phyloP scores from a whole-genome alignment of 1,284 basidiomycete genomes.

The Xanthoconium separans region DNA sequence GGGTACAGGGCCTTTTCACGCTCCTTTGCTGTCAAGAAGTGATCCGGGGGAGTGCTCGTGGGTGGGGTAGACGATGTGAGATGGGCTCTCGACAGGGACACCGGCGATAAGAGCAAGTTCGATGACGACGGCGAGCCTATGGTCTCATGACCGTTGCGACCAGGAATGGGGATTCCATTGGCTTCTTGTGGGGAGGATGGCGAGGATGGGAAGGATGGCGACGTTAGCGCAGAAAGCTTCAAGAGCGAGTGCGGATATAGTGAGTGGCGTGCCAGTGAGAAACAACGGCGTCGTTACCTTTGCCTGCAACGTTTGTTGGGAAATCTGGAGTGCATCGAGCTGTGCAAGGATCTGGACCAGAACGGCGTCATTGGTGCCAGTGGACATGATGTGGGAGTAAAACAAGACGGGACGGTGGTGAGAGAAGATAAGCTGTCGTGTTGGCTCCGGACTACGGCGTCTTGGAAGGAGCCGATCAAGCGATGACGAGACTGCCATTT shows the following conservation, averaged over 20 bases:
- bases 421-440: conserved; percentile 5
- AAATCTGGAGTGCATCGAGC: conserved; percentile 65
- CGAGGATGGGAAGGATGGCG: conserved; percentile 26
- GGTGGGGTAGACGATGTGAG: conserved; percentile 33
- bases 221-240: conserved; percentile 40
- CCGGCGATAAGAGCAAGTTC: conserved; percentile 24
- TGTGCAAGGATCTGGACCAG: conserved; percentile 71
- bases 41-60: conserved; percentile 21
- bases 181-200: conserved; percentile 20
- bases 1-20: conserved; percentile 75
- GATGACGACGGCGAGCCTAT: conserved; percentile 23
- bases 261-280: conserved; percentile 3
- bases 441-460: conserved; percentile 1
- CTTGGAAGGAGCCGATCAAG: neutral
- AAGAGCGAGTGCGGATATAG: neutral
- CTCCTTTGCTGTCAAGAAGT: conserved; percentile 52
- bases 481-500: conserved; percentile 11
- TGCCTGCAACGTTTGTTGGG: conserved; percentile 71
- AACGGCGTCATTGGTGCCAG: conserved; percentile 48
- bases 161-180: conserved; percentile 26
- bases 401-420: conserved; percentile 4
- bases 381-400: conserved; percentile 40
- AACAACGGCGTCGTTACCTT: conserved; percentile 46
- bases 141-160: conserved; percentile 14
- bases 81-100: conserved; percentile 23